Conservation (phyloP, 2,329 filamentous ascomycete species). For the Fusarium longipes region DNA sequence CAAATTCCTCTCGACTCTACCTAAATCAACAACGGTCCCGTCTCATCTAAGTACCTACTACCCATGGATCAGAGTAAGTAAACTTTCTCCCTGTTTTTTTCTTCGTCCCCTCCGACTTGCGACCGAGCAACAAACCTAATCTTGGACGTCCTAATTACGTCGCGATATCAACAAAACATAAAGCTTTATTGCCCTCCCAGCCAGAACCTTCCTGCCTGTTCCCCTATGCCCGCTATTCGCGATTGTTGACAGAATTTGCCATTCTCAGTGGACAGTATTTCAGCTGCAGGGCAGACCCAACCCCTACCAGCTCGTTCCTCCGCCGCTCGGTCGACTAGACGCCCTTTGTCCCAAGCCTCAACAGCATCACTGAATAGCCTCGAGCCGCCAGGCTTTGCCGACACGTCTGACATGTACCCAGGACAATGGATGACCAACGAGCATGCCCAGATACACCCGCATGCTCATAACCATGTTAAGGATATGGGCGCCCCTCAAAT, state of each 20-base stretch:
- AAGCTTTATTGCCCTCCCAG: conserved; percentile 2
- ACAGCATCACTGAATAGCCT: conserved; percentile 68
- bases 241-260: conserved; percentile 31
- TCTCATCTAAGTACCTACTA: conserved; percentile 29
- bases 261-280: conserved; percentile 43
- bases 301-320: conserved; percentile 48
- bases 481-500: conserved; percentile 60
- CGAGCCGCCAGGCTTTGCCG: conserved; percentile 60
- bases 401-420: conserved; percentile 58
- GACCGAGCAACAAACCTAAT: conserved; percentile 19
- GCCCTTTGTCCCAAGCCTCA: conserved; percentile 65
- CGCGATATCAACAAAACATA: conserved; percentile 12
- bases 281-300: conserved; percentile 44
- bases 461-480: conserved; percentile 54
- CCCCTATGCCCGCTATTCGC: conserved; percentile 10
- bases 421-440: conserved; percentile 63
- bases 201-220: conserved; percentile 9
- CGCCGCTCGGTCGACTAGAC: conserved; percentile 58
- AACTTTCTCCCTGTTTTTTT: conserved; percentile 40
- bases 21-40: conserved; percentile 46
- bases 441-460: conserved; percentile 30
- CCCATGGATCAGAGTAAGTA: conserved; percentile 54
- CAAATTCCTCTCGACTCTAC: conserved; percentile 46
- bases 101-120: conserved; percentile 18
- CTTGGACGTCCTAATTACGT: neutral